Evolutionary conservation across 176 grass and related monocot genomes (phyloP).

Genomic region (Avena insularis): DNA sequence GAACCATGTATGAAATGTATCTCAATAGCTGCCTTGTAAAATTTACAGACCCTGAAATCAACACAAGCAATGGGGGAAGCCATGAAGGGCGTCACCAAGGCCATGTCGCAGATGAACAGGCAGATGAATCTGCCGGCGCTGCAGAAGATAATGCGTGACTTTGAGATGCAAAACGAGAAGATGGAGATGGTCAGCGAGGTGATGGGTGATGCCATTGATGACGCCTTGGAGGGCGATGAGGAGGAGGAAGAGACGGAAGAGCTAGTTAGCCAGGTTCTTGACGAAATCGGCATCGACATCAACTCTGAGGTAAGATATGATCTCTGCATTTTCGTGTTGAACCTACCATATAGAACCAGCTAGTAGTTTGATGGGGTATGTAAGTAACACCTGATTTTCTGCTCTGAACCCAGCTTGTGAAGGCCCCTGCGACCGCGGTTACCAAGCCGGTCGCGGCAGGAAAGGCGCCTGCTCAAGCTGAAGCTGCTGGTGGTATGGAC

Average conservation of each 20-base stretch:
- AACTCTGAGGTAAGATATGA: constrained; percentile 66
- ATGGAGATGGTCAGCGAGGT: constrained; percentile 78
- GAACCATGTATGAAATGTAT: neutral
- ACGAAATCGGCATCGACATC: constrained; percentile 80
- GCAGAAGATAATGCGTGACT: constrained; percentile 76
- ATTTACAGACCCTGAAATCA: constrained; percentile 72
- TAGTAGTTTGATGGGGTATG: neutral
- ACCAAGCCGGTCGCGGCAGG: constrained; percentile 42
- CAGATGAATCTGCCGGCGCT: constrained; percentile 76
- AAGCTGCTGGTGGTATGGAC: constrained; percentile 54
- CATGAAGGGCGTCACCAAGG: constrained; percentile 86
- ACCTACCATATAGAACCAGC: neutral
- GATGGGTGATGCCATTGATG: constrained; percentile 80
- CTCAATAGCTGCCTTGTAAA: neutral
- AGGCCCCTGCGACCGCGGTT: constrained; percentile 58
- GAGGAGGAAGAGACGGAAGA: constrained; percentile 90
- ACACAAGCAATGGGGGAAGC: constrained; percentile 93
- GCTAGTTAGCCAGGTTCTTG: constrained; percentile 80
- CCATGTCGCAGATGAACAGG: constrained; percentile 79
- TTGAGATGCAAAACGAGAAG: constrained; percentile 80
- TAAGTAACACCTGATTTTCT: neutral
- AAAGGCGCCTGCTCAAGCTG: constrained; percentile 67
- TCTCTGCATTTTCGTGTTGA: neutral
- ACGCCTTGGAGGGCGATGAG: constrained; percentile 75
- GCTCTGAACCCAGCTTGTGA: constrained; percentile 53